Evolutionary conservation across 441 rosid species (phyloP).

Genomic region (Brassica balearica): DNA sequence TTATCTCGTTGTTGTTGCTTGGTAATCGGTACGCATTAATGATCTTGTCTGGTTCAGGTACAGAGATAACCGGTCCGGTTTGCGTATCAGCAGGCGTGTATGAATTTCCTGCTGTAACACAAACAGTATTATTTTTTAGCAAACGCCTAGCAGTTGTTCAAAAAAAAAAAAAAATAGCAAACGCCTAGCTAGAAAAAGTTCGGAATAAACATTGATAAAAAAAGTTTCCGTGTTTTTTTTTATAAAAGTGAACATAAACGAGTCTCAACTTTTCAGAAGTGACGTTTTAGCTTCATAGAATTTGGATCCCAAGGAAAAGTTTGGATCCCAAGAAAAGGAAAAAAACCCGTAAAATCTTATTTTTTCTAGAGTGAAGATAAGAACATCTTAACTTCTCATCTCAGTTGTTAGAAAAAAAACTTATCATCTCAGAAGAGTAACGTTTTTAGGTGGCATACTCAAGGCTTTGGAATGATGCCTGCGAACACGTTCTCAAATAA

Average conservation of each 20-base stretch:
- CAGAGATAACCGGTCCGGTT: constrained; percentile 3
- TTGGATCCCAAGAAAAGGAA: neutral
- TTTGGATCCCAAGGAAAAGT: neutral
- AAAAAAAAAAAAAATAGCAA: too few species aligned
- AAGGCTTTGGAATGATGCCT: neutral
- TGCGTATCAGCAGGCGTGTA: neutral
- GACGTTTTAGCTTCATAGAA: neutral
- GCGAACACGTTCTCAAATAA: neutral
- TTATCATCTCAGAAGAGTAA: neutral
- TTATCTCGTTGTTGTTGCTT: neutral
- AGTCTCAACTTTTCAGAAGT: neutral
- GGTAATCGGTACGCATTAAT: neutral
- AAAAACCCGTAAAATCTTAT: neutral
- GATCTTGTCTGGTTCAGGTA: neutral
- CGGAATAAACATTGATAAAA: neutral
- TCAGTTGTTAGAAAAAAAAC: neutral
- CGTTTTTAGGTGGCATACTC: neutral
- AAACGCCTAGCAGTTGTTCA: too few species aligned
- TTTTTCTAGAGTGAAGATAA: neutral
- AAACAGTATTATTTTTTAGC: neutral
- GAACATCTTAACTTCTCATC: neutral
- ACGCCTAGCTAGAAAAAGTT: too few species aligned
- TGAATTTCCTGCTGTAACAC: neutral
- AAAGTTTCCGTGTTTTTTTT: neutral
- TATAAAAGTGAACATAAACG: neutral